These are phyloP conservation scores for Backusella tarrabulga DNA, from an alignment of 192 early-diverging fungal genomes.

Conservation along the genomic window DNA sequence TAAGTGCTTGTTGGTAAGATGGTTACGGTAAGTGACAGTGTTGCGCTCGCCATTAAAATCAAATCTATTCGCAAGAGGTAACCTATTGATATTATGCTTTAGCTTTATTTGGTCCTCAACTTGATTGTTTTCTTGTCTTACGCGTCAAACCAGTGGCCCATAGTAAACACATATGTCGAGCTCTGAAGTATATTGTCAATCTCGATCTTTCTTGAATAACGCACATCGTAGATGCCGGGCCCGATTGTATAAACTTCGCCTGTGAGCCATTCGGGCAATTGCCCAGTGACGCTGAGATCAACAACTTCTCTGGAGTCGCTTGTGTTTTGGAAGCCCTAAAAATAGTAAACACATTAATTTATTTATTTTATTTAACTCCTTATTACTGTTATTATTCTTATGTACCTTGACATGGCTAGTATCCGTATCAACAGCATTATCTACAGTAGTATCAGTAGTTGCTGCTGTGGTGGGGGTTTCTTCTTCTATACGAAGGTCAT, in stretches of 20 bases:
- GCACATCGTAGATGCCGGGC: constrained; percentile 65
- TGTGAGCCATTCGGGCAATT: constrained; percentile 63
- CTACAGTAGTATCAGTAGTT: not conserved
- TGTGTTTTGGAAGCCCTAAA: constrained; percentile 32
- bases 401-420: constrained; percentile 2
- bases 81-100: constrained; percentile 24
- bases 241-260: constrained; percentile 68
- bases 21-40: constrained; percentile 59
- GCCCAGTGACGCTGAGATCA: constrained; percentile 52
- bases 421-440: not conserved
- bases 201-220: constrained; percentile 59
- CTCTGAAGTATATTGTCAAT: constrained; percentile 61
- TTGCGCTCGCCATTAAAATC: constrained; percentile 55
- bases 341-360: not conserved
- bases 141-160: constrained; percentile 77
- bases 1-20: constrained; percentile 57
- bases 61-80: constrained; percentile 70
- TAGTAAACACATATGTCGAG: constrained; percentile 61
- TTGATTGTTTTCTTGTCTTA: constrained; percentile 23
- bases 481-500: not conserved
- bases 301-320: constrained; percentile 12
- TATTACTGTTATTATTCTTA: not conserved
- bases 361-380: not conserved
- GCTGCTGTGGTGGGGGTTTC: not conserved
- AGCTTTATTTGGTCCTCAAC: not conserved